A percentile compares a stretch with the other conserved stretches of the same genome.
Conservation (phyloP, 2,329 filamentous ascomycete genomes). For the Cladobotryum protrusum region DNA sequence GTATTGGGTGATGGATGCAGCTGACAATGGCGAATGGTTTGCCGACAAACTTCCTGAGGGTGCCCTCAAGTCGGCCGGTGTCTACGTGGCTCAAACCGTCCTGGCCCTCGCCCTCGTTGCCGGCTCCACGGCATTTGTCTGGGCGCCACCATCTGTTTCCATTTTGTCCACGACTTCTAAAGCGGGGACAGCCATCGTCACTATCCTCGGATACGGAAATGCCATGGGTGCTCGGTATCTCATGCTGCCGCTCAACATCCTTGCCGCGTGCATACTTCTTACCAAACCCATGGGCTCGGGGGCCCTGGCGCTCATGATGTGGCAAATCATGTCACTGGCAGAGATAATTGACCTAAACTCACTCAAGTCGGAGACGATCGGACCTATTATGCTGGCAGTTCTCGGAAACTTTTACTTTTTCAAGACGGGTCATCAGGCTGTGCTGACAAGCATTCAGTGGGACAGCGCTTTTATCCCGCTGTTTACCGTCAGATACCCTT, state of each 20-base stretch:
- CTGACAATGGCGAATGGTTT: slow-evolving; percentile 80
- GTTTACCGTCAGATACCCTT: slow-evolving; percentile 77
- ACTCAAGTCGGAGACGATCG: slow-evolving; percentile 64
- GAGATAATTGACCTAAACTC: slow-evolving; percentile 57
- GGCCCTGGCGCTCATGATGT: slow-evolving; percentile 72
- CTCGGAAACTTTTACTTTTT: slow-evolving; percentile 93
- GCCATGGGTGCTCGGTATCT: slow-evolving; percentile 88
- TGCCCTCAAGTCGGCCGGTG: slow-evolving; percentile 65
- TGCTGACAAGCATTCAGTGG: slow-evolving; percentile 86
- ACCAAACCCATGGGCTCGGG: slow-evolving; percentile 94
- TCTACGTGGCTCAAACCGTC: slow-evolving; percentile 72
- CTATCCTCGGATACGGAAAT: slow-evolving; percentile 86
- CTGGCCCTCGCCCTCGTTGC: slow-evolving; percentile 76
- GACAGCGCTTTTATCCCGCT: slow-evolving; percentile 90
- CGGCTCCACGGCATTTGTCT: slow-evolving; percentile 78
- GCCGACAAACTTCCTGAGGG: slow-evolving; percentile 46
- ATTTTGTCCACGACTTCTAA: slow-evolving; percentile 51
- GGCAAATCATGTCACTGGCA: slow-evolving; percentile 79
- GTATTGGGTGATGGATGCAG: slow-evolving; percentile 87
- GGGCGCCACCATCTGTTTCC: slow-evolving; percentile 76
- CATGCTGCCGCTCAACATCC: slow-evolving; percentile 71
- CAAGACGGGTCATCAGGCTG: slow-evolving; percentile 94
- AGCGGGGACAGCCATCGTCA: slow-evolving; percentile 52
- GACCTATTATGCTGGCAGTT: slow-evolving; percentile 77
- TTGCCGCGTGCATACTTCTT: slow-evolving; percentile 69